A percentile compares a stretch with the other conserved stretches of the same genome.
phyloP scores from a whole-genome alignment of 1,284 basidiomycete species.

The Cronartium quercuum region DNA sequence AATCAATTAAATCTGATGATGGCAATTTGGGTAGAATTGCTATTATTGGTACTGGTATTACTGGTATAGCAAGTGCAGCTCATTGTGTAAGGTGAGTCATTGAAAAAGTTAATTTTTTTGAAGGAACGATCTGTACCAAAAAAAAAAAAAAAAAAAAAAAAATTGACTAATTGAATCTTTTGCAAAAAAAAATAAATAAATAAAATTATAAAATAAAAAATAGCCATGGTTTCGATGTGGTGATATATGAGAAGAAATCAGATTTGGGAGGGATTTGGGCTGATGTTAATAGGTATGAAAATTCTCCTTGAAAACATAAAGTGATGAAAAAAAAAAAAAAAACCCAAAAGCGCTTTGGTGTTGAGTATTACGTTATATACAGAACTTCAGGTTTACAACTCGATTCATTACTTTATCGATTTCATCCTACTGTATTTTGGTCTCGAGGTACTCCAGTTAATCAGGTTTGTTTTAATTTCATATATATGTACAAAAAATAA shows the following conservation, averaged over 20 bases:
- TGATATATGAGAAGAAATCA: background rate
- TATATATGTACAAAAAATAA: background rate
- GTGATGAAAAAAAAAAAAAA: no score
- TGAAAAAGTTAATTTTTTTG: no score
- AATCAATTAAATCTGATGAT: background rate
- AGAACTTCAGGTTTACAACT: background rate
- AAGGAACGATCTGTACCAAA: no score
- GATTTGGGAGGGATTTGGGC: background rate
- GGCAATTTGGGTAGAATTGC: background rate
- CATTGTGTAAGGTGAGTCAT: background rate
- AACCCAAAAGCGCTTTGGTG: no score
- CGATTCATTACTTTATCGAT: background rate
- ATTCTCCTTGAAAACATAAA: background rate
- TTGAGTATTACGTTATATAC: background rate
- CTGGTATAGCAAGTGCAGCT: background rate
- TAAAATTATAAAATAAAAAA: background rate
- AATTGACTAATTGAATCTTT: no score
- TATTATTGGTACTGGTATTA: background rate
- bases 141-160: no score
- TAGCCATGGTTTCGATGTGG: background rate
- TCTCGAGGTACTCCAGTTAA: background rate
- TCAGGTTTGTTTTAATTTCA: background rate
- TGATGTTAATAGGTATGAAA: background rate
- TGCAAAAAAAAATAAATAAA: background rate
- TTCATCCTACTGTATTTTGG: conserved; percentile 3